Evolutionary conservation across 176 grass and related monocot species (phyloP), one percentile per base, ranked within the genome.

Genomic region (Calamus simplicifolius): DNA sequence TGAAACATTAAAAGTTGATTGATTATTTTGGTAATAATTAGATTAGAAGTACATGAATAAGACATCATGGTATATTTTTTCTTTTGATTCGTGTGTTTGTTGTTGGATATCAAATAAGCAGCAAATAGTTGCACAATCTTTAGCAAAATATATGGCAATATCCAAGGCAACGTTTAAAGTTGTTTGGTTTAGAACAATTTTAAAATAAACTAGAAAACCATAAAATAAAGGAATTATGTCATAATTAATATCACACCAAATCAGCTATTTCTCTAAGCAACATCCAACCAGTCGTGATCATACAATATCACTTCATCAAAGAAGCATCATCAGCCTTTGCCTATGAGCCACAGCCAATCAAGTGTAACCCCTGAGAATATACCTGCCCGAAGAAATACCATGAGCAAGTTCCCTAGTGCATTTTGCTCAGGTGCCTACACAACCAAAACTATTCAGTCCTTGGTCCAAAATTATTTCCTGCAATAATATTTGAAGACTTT

Each of bases 311-410:
- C 1, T 23, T 23, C 21, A 23, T 23, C 21, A 1, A 1, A 23
- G 21, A 23, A 23, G 21, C 21, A 43, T 81, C 77, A 87, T 74
- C 90, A 87, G 13, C 82, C 80, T 81, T 95, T 95, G 52, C 86
- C 82, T 29, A 84, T 89, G 48, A 81, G 63, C 85, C 73, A 89
- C 61, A 86, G 16, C 85, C 82, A 86, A 58, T 89, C 85, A 16
- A 82, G 70, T 8, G 48, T 19, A 4, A 78, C 75, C 3, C 75
- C 83, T 19, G 71, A 66, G 58, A 78, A 82, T 67, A 90, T 80
- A 60, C 75, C 91, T 50, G 52, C 68, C 56, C 75, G 38, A 43
- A 90, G 75, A 56, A 19, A 80, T 26, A 90, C 49, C 28, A 70
- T 83, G 50, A 82, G 75, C 66, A 85, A 63, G 60, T 96, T 96